Percentiles rank a stretch among this genome's conserved stretches.
Evolutionary conservation across 2,329 filamentous ascomycete genomes (phyloP).

Genomic region (Fusarium pseudoanthophilum): DNA sequence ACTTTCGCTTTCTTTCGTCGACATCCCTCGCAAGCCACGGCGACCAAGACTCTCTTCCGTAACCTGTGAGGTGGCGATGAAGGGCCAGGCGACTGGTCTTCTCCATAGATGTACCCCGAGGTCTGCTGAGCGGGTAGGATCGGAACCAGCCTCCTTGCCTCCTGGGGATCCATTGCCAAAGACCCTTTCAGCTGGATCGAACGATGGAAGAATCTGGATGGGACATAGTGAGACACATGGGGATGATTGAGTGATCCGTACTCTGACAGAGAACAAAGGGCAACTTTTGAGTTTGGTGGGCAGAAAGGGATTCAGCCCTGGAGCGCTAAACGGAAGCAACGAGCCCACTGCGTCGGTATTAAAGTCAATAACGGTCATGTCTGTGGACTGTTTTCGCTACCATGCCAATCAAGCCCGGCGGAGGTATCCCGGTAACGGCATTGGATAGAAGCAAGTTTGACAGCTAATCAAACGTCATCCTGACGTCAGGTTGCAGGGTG

Average conservation of each 20-base stretch:
- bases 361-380: not conserved
- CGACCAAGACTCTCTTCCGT: constrained; percentile 10
- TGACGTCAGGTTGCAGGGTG: not conserved
- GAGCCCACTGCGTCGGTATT: not conserved
- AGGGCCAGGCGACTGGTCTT: not conserved
- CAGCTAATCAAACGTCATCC: not conserved
- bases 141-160: constrained; percentile 9
- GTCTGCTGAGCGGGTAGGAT: constrained; percentile 14
- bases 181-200: not conserved
- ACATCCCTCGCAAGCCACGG: constrained; percentile 16
- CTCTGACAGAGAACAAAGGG: not conserved
- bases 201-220: not conserved
- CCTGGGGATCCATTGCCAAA: constrained; percentile 9
- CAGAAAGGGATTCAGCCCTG: not conserved
- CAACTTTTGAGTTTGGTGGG: not conserved
- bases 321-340: not conserved
- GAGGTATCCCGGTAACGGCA: not conserved
- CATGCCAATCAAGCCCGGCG: not conserved
- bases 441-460: not conserved
- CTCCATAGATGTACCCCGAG: not conserved
- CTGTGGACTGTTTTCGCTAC: not conserved
- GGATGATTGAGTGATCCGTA: not conserved
- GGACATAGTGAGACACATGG: not conserved
- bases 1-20: constrained; percentile 22
- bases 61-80: not conserved